Evolutionary conservation across 2,329 filamentous ascomycete species (phyloP).

Genomic region (Exutisphaerella laricina): DNA sequence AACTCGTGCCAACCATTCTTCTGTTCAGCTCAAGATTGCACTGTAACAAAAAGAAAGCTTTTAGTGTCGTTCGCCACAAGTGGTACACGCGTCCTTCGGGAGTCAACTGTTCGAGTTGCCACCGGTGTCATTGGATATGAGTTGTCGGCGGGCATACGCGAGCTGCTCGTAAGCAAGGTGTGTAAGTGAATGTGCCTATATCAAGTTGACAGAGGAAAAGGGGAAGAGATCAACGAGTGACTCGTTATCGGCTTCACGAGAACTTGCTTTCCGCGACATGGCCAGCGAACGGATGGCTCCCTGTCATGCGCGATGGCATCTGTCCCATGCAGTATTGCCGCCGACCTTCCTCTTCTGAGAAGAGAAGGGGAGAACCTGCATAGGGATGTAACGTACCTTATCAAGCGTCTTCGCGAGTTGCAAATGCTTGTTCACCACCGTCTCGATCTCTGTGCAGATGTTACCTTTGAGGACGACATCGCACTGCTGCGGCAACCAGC

Average conservation of each 20-base stretch:
- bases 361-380: neutral
- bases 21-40: neutral
- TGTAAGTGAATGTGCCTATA: slow-evolving; percentile 15
- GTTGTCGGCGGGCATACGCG: slow-evolving; percentile 31
- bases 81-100: neutral
- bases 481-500: slow-evolving; percentile 42
- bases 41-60: neutral
- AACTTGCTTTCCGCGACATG: no score
- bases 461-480: slow-evolving; percentile 38
- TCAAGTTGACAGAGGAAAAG: slow-evolving; percentile 6
- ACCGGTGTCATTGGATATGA: slow-evolving; percentile 30
- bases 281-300: no score
- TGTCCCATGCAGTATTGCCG: no score
- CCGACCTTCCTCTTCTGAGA: neutral
- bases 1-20: neutral
- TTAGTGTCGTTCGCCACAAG: slow-evolving; percentile 1
- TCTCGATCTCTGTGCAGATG: slow-evolving; percentile 36
- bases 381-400: slow-evolving; percentile 32
- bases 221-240: no score
- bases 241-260: no score
- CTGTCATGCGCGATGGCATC: no score
- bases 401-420: slow-evolving; percentile 38
- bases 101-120: slow-evolving; percentile 4
- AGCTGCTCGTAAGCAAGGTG: slow-evolving; percentile 19
- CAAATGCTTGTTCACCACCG: slow-evolving; percentile 40